Base-by-base conservation (phyloP, 176 grass and related monocot genomes). In the Saccharum officinarum region DNA sequence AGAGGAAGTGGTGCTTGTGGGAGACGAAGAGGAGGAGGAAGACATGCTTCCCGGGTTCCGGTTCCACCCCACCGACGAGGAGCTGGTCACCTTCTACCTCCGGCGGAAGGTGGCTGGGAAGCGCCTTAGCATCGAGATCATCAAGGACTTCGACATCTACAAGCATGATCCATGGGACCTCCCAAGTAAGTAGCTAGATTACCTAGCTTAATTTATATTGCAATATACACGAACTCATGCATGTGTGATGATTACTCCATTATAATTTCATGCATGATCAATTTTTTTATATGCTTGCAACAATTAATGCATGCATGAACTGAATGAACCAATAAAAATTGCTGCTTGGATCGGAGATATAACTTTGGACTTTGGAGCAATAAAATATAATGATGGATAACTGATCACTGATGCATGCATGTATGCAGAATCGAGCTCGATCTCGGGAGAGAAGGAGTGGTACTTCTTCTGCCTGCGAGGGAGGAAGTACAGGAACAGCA, bases 61-160 rank as follows among this genome's bases (percentile, higher is more conserved):
- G 31, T 97, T 97, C 55, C 94, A 97, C 73, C 94, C 94, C 6
- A 97, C 94, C 8, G 94, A 97, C 22, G 94, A 97, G 42, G 94
- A 97, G 79, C 94, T 97, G 40, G 86, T 97, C 8, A 78, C 80
- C n/a, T 97, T 94, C 78, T 97, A 97, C 60, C 92, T 97, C 17
- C 85, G 67, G 4, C 81, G 95, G 69, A 97, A 97, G 86, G 85
- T 94, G 20, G 86, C 83, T 30, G 94, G 86, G 37, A 97, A 97
- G 88, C 62, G 75, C 8, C 76, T 94, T 12, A 93, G 90, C 49
- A 88, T 94, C 18, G 95, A 97, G 73, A 91, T 97, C 81, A 94
- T 97, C 69, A 94, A 86, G 63, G 90, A 97, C 5, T 80, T 93
- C 31, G 90, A 97, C 71, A 94, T 97, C 71, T 94, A 94, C 71